Conservation (phyloP, 2,329 filamentous ascomycete genomes). For the Tolypocladium capitatum region DNA sequence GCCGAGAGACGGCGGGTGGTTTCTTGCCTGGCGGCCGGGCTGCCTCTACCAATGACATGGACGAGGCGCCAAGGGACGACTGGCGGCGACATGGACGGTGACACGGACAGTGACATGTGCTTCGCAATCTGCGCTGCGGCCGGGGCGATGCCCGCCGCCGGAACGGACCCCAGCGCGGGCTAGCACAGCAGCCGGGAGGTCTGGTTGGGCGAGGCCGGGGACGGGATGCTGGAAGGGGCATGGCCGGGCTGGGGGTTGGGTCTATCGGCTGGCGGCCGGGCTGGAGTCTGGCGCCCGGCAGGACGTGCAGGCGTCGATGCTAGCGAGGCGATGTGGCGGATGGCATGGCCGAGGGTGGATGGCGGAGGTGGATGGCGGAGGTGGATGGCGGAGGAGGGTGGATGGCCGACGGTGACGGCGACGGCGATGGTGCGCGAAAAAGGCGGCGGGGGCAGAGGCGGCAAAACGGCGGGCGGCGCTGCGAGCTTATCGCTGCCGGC, state of each 20-base stretch:
- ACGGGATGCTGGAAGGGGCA: not conserved
- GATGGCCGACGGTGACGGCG: no score
- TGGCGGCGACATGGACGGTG: not conserved
- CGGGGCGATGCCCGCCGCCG: constrained; percentile 1
- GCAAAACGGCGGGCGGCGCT: no score
- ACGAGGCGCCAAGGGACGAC: constrained; percentile 1
- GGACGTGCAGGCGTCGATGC: not conserved
- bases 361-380: no score
- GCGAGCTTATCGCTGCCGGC: not conserved
- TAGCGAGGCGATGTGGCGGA: no score
- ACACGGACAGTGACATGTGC: constrained; percentile 4
- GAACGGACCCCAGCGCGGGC: not conserved
- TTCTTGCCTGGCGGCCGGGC: not conserved
- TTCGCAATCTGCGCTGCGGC: not conserved
- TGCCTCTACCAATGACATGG: constrained; percentile 4
- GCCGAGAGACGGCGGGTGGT: not conserved
- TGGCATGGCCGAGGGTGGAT: no score
- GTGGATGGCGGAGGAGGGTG: no score
- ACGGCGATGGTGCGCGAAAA: not conserved
- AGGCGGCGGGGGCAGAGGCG: no score
- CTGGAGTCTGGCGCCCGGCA: not conserved
- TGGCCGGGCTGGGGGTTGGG: not conserved
- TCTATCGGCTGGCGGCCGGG: not conserved
- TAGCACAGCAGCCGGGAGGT: no score
- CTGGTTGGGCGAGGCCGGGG: not conserved